Percentiles rank a stretch among this genome's conserved stretches.
Evolutionary conservation across 805 yeast species (phyloP).

Genomic region (Sugiyamaella marilandica): DNA sequence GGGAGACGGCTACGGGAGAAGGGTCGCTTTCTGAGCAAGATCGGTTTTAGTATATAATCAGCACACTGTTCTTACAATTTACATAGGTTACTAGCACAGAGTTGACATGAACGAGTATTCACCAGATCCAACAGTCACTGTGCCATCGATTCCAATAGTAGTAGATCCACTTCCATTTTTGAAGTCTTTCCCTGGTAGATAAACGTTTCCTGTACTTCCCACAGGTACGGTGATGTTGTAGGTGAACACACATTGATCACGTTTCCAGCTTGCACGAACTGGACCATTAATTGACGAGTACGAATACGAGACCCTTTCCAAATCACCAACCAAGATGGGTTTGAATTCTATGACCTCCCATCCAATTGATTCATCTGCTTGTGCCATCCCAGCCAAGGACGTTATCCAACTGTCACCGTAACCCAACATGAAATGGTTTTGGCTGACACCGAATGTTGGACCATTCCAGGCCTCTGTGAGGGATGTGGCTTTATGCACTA

Average conservation of each 20-base stretch:
- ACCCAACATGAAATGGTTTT: conserved; percentile 2
- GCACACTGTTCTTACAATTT: neutral
- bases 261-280: neutral
- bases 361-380: conserved; percentile 1
- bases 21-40: conserved; percentile 10
- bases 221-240: conserved; percentile 1
- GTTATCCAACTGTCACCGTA: conserved; percentile 3
- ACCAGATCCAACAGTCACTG: neutral
- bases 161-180: neutral
- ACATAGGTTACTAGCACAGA: neutral
- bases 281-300: neutral
- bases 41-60: neutral
- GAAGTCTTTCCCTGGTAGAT: neutral
- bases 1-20: conserved; percentile 40
- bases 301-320: neutral
- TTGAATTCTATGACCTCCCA: neutral
- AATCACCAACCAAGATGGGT: neutral
- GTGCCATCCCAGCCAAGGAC: neutral
- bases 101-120: neutral
- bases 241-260: neutral
- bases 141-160: neutral
- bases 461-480: conserved; percentile 4
- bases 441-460: conserved; percentile 2
- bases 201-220: neutral
- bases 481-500: neutral